Evolutionary conservation across 169 alveolate species (phyloP).

Genomic region (Plasmodium vivax): DNA sequence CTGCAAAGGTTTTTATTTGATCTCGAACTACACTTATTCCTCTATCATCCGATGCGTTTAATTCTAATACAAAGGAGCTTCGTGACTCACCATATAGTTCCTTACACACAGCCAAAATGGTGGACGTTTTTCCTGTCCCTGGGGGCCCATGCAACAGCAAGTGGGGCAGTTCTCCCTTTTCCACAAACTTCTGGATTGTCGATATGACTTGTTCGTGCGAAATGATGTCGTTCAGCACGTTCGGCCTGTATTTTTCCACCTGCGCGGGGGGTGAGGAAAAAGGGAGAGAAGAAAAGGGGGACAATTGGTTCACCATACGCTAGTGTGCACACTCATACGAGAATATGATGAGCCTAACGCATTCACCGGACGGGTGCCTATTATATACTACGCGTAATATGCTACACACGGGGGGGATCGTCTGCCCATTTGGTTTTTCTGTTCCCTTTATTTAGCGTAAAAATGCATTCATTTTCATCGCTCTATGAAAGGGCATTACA

Average conservation of each 20-base stretch:
- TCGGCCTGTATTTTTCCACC: slow-evolving; percentile 98
- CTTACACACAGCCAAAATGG: slow-evolving; percentile 94
- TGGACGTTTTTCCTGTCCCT: slow-evolving; percentile 96
- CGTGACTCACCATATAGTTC: slow-evolving; percentile 91
- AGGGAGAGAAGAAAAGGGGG: neutral
- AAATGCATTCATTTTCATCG: neutral
- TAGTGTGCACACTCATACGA: neutral
- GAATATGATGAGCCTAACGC: neutral
- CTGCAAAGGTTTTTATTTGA: slow-evolving; percentile 94
- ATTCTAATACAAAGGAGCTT: slow-evolving; percentile 90
- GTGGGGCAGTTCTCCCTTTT: slow-evolving; percentile 96
- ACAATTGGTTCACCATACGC: neutral
- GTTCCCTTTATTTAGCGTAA: neutral
- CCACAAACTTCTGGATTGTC: slow-evolving; percentile 92
- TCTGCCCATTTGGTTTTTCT: neutral
- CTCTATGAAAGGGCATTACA: neutral
- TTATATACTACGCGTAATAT: neutral
- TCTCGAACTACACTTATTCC: slow-evolving; percentile 98
- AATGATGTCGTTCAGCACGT: slow-evolving; percentile 91
- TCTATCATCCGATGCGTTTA: slow-evolving; percentile 99
- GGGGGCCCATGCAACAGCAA: slow-evolving; percentile 98
- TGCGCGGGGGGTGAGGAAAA: slow-evolving; percentile 64
- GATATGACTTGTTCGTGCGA: slow-evolving; percentile 95
- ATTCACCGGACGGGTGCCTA: neutral
- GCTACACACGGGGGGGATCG: neutral